phyloP scores from a whole-genome alignment of 2,329 filamentous ascomycete genomes.

The Talaromyces albobiverticillius region DNA sequence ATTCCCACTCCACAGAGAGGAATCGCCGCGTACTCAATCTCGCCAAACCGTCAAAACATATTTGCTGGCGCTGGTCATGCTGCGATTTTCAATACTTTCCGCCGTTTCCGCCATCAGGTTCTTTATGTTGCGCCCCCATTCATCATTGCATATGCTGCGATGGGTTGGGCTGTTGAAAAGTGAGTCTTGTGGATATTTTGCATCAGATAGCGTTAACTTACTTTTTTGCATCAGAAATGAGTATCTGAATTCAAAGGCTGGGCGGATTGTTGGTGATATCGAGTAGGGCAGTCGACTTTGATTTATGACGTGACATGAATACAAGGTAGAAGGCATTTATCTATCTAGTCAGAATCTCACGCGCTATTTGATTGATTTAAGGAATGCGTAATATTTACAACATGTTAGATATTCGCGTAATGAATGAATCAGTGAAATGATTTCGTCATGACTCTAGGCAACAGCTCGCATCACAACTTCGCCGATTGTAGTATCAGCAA shows the following conservation, averaged over 20 bases:
- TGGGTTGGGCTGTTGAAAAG: constrained; percentile 91
- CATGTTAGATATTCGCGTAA: too few species aligned
- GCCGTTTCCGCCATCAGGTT: constrained; percentile 79
- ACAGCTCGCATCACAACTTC: too few species aligned
- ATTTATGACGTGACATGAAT: neutral
- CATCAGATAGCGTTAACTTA: constrained; percentile 36
- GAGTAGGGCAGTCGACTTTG: constrained; percentile 27
- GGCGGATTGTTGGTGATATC: constrained; percentile 34
- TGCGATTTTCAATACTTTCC: constrained; percentile 93
- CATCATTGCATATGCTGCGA: constrained; percentile 71
- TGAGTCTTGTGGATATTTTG: too few species aligned
- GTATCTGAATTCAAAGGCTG: constrained; percentile 51
- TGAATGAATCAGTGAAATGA: too few species aligned
- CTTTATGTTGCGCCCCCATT: constrained; percentile 85
- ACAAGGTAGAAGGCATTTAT: neutral
- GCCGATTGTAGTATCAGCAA: too few species aligned
- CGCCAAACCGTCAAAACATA: constrained; percentile 84
- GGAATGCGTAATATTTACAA: too few species aligned
- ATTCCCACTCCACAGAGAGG: constrained; percentile 54
- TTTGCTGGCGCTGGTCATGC: constrained; percentile 73
- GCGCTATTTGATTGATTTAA: too few species aligned
- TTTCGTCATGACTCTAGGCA: too few species aligned
- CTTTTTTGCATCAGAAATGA: constrained; percentile 40
- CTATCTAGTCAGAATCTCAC: too few species aligned
- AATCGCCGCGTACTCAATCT: constrained; percentile 69